These are phyloP conservation scores for Cutaneotrichosporon dermatis DNA, from an alignment of 1,284 basidiomycete species.

Conservation along the genomic window DNA sequence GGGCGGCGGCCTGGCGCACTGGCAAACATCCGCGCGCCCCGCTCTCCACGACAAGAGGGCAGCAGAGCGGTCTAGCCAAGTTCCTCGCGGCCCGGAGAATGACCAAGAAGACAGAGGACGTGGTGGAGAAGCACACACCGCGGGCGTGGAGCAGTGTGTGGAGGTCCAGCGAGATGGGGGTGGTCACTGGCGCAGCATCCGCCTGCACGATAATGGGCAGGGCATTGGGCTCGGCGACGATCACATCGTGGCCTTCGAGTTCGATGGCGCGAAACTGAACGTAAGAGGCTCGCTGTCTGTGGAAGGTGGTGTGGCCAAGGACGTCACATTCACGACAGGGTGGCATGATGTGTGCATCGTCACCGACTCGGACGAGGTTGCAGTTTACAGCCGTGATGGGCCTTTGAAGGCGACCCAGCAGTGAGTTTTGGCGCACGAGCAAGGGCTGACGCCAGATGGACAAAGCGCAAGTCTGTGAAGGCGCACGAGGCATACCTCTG, in stretches of 20 bases:
- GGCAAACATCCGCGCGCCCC: constrained; percentile 6
- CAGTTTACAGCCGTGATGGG: constrained; percentile 3
- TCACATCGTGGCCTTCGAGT: constrained; percentile 30
- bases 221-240: constrained; percentile 29
- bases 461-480: background rate
- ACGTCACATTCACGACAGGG: constrained; percentile 19
- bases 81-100: constrained; percentile 27
- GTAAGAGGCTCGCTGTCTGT: constrained; percentile 22
- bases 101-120: background rate
- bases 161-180: constrained; percentile 41
- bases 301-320: background rate
- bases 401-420: background rate
- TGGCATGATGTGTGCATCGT: constrained; percentile 22
- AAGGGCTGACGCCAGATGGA: constrained; percentile 2
- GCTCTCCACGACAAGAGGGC: background rate
- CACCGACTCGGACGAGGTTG: constrained; percentile 12
- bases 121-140: constrained; percentile 3
- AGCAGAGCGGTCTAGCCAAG: constrained; percentile 35
- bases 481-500: constrained; percentile 9
- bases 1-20: constrained; percentile 12
- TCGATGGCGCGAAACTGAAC: constrained; percentile 27
- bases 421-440: background rate
- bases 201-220: constrained; percentile 25
- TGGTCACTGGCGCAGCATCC: constrained; percentile 31
- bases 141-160: constrained; percentile 31